Evolutionary conservation across 164 flowering plant genomes (phyloP).

Genomic region (Berberis vulgaris): DNA sequence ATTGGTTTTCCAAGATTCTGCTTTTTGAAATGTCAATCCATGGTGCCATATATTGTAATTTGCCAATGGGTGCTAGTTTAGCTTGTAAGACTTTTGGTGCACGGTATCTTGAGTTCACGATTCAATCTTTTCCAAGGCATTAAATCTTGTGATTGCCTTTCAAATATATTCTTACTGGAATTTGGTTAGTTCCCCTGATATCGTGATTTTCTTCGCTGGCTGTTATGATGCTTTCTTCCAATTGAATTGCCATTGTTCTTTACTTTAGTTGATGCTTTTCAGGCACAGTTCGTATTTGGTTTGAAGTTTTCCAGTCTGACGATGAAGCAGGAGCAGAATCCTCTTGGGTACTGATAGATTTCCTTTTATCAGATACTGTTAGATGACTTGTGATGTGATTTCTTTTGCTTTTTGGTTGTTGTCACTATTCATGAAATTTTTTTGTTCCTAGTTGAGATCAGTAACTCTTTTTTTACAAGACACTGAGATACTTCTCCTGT

Average conservation of each 20-base stretch:
- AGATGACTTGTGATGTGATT: neutral
- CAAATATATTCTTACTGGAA: no score
- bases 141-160: no score
- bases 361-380: no score
- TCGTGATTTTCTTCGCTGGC: neutral
- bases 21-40: no score
- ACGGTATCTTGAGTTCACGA: no score
- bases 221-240: conserved; percentile 3
- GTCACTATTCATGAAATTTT: neutral
- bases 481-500: no score
- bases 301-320: conserved; percentile 66
- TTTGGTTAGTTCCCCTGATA: no score
- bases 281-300: conserved; percentile 54
- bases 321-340: conserved; percentile 55
- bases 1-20: no score
- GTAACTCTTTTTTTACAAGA: neutral
- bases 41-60: no score
- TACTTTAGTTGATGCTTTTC: conserved; percentile 14
- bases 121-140: no score
- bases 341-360: conserved; percentile 33
- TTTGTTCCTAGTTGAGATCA: conserved; percentile 36
- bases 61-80: no score
- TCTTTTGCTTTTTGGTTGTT: neutral
- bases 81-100: no score
- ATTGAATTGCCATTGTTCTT: conserved; percentile 1